These are phyloP conservation scores for Colletotrichum gigasporum DNA, from an alignment of 2,329 filamentous ascomycete species.

Conservation along the genomic window DNA sequence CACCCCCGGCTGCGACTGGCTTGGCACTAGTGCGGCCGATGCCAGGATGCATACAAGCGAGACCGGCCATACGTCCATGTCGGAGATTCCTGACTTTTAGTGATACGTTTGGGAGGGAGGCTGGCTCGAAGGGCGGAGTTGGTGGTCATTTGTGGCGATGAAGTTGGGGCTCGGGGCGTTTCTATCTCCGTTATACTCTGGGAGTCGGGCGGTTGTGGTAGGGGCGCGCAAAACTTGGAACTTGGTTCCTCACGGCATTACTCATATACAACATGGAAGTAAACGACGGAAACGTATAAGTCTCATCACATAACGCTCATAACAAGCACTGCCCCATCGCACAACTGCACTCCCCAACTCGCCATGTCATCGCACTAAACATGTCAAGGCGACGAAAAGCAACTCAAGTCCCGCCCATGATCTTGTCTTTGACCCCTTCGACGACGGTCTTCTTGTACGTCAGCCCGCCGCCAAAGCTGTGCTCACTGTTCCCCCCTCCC, in stretches of 20 bases:
- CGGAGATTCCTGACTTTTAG: slow-evolving; percentile 47
- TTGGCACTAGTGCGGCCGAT: slow-evolving; percentile 71
- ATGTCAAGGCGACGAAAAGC: slow-evolving; percentile 38
- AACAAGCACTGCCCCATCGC: too few relatives aligned
- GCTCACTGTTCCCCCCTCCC: slow-evolving; percentile 56
- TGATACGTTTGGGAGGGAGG: neutral
- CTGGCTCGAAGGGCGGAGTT: neutral
- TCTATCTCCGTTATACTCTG: too few relatives aligned
- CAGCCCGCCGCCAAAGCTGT: slow-evolving; percentile 61
- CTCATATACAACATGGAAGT: neutral
- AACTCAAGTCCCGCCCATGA: slow-evolving; percentile 35
- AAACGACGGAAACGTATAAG: too few relatives aligned
- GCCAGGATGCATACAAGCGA: slow-evolving; percentile 67
- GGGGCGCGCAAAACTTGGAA: neutral
- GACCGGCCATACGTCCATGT: slow-evolving; percentile 64
- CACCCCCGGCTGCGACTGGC: slow-evolving; percentile 65
- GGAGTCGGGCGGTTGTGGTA: neutral
- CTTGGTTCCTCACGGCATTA: neutral
- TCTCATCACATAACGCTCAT: neutral
- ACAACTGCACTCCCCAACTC: too few relatives aligned
- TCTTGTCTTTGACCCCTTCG: slow-evolving; percentile 34
- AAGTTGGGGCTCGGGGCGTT: neutral
- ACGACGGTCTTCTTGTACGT: slow-evolving; percentile 51
- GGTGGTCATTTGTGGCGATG: neutral
- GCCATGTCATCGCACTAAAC: too few relatives aligned